These are phyloP conservation scores for Zopfia rhizophila DNA, from an alignment of 2,329 filamentous ascomycete species.

Conservation along the genomic window DNA sequence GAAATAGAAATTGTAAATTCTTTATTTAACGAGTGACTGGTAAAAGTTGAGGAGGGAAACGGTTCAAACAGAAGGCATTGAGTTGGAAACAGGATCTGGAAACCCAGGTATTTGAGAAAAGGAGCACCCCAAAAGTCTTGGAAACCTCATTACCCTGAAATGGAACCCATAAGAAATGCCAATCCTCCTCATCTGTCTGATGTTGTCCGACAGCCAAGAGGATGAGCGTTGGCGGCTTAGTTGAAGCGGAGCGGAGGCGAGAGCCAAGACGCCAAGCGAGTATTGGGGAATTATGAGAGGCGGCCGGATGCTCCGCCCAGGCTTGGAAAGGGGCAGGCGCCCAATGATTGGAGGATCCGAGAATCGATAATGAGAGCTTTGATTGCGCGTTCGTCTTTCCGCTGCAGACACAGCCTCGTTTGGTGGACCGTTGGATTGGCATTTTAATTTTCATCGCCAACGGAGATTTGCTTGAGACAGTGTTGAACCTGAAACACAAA, in stretches of 20 bases:
- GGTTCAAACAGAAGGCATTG: conserved; percentile 42
- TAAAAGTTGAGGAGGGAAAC: conserved; percentile 32
- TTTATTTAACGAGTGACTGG: conserved; percentile 50
- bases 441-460: neutral
- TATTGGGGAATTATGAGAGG: conserved; percentile 36
- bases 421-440: conserved; percentile 15
- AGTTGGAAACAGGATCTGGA: conserved; percentile 28
- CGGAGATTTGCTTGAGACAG: no score
- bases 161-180: conserved; percentile 47
- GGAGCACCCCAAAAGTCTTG: conserved; percentile 37
- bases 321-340: conserved; percentile 45
- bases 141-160: conserved; percentile 35
- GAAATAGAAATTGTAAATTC: conserved; percentile 27
- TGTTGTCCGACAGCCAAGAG: conserved; percentile 42
- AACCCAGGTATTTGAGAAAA: conserved; percentile 44
- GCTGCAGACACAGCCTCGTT: conserved; percentile 39
- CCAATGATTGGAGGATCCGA: conserved; percentile 28
- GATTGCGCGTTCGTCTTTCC: conserved; percentile 35
- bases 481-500: neutral
- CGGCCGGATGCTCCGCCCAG: conserved; percentile 37
- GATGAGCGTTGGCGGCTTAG: conserved; percentile 39
- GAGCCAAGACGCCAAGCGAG: conserved; percentile 42
- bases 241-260: conserved; percentile 39
- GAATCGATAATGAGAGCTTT: conserved; percentile 25
- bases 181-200: conserved; percentile 45